Conservation (phyloP, 768 basidiomycete genomes). For the Kwoniella sp. region DNA sequence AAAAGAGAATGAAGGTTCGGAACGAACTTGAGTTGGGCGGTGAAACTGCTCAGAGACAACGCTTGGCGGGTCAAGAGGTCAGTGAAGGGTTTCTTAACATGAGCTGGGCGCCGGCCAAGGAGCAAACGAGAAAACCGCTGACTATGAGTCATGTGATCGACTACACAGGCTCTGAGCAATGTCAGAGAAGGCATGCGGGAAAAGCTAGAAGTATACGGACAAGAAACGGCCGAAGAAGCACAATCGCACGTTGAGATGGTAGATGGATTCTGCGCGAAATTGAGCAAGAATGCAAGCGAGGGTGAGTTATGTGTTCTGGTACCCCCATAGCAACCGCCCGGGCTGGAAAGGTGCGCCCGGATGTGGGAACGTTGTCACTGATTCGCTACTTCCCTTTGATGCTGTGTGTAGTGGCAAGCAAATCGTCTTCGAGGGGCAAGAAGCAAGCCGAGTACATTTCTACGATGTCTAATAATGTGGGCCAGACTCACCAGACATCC, state of each 20-base stretch:
- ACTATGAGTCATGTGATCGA: neutral
- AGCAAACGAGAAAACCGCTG: neutral
- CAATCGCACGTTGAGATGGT: conserved; percentile 28
- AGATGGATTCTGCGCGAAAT: conserved; percentile 30
- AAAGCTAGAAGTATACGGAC: conserved; percentile 28
- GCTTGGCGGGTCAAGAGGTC: conserved; percentile 29
- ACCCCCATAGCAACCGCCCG: too few species aligned
- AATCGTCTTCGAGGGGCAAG: conserved; percentile 18
- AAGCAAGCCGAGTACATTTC: conserved; percentile 20
- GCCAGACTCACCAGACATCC: conserved; percentile 18
- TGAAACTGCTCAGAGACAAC: conserved; percentile 24
- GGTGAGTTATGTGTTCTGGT: conserved; percentile 21
- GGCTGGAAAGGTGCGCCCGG: too few species aligned
- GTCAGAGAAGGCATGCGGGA: conserved; percentile 21
- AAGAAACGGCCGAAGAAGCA: conserved; percentile 22
- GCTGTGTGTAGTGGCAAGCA: conserved; percentile 14
- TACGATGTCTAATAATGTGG: conserved; percentile 9
- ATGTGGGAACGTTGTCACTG: too few species aligned
- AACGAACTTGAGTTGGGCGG: conserved; percentile 49
- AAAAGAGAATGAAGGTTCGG: conserved; percentile 60
- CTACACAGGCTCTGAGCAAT: conserved; percentile 26
- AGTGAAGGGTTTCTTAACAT: too few species aligned
- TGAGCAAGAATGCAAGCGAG: conserved; percentile 25
- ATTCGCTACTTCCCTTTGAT: neutral
- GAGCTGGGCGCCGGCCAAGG: too few species aligned